Percentiles rank a stretch among this genome's conserved stretches.
Conservation (phyloP, 1,284 basidiomycete species). For the Ceratobasidium sp. region DNA sequence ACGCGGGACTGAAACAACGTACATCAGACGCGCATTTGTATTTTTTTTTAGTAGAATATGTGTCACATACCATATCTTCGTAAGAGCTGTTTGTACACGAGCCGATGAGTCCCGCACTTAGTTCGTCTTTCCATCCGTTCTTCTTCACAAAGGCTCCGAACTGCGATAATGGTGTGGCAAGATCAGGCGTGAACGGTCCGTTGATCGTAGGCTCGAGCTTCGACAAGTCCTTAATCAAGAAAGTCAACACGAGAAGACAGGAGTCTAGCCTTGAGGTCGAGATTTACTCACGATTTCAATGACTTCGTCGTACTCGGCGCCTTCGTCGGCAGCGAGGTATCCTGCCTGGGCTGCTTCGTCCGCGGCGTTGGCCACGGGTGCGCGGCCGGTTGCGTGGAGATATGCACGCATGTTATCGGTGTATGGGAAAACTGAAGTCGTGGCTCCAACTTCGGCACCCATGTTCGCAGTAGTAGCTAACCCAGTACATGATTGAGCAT, state of each 20-base stretch:
- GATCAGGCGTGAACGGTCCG: constrained; percentile 97
- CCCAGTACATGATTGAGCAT: constrained; percentile 92
- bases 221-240: constrained; percentile 88
- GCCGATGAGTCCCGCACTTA: constrained; percentile 93
- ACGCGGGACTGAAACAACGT: constrained; percentile 62
- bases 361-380: constrained; percentile 87
- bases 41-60: background rate
- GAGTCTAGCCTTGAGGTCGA: background rate
- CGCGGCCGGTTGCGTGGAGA: constrained; percentile 89
- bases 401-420: constrained; percentile 90
- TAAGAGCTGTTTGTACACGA: constrained; percentile 99
- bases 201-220: constrained; percentile 95
- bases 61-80: constrained; percentile 77
- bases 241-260: background rate
- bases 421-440: constrained; percentile 98
- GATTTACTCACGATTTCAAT: constrained; percentile 82
- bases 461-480: constrained; percentile 97
- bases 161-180: constrained; percentile 94
- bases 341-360: constrained; percentile 83
- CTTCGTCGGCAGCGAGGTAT: constrained; percentile 86
- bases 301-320: constrained; percentile 95
- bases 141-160: constrained; percentile 84
- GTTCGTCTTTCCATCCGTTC: constrained; percentile 91
- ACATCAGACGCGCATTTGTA: background rate
- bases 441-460: constrained; percentile 99